A percentile compares a stretch with the other conserved stretches of the same genome.
These are phyloP conservation scores for Picochlorum sp. DNA, from an alignment of 139 green algal genomes.

Conservation along the genomic window DNA sequence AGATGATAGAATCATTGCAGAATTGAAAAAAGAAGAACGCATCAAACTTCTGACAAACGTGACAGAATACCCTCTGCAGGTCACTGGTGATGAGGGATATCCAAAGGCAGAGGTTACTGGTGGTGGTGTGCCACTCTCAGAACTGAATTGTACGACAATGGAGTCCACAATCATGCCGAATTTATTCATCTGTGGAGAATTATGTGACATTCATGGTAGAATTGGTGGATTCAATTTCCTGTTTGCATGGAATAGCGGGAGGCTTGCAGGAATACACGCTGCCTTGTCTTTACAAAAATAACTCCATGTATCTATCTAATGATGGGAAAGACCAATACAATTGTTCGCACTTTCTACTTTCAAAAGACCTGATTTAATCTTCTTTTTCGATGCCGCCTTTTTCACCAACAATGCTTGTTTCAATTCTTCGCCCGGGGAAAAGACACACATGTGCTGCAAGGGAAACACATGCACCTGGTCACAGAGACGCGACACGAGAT, in stretches of 20 bases:
- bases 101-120: conserved; percentile 55
- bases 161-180: conserved; percentile 50
- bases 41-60: conserved; percentile 46
- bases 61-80: conserved; percentile 44
- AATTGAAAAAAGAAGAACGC: conserved; percentile 42
- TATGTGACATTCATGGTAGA: conserved; percentile 76
- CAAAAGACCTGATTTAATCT: no score
- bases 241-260: conserved; percentile 74
- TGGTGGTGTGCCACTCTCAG: conserved; percentile 66
- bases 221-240: conserved; percentile 96
- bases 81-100: conserved; percentile 59
- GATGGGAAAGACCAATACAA: background rate
- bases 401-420: no score
- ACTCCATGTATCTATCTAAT: background rate
- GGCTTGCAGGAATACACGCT: conserved; percentile 56
- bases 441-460: no score
- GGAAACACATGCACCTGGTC: no score
- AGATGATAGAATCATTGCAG: conserved; percentile 17
- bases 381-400: no score
- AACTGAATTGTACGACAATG: conserved; percentile 62
- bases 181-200: conserved; percentile 76
- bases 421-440: no score
- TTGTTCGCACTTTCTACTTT: conserved; percentile 12
- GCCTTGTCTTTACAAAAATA: conserved; percentile 10
- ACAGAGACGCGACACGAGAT: background rate